Base-by-base conservation (phyloP, 1,284 basidiomycete genomes). In the Agroathelia rolfsii region DNA sequence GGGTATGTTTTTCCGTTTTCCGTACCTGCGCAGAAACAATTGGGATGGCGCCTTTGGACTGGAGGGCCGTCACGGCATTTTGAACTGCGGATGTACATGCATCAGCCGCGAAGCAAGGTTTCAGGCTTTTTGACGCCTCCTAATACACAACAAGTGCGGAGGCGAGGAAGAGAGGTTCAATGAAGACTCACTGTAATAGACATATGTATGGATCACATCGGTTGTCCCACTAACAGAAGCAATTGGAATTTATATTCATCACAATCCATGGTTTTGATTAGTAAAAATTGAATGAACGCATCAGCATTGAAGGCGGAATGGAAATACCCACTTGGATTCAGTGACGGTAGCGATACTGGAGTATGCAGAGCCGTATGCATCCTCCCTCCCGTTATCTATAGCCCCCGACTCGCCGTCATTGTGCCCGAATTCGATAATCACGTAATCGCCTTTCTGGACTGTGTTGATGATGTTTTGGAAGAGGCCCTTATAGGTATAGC, bases 371-470 rank as follows among this genome's bases (percentile, higher is more conserved):
- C 45, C 43, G 23, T 43, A 43, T 22, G 35, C 21, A 33, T 46
- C 48, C n/a, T 40, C 45, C 11, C 44, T 43, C 11, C 51, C 50
- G 32, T 50, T 40, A 26, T 47, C 45, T 7, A 44, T 43, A 11
- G 40, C 24, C 13, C 42, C 25, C 23, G 32, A 35, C 9, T 46
- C 46, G 17, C 52, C 51, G 31, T 53, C 52, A 39, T 53, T 53
- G 42, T 55, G 52, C 8, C 52, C 52, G 34, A 55, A 55, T 35
- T 55, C 52, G 31, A 53, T 53, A 16, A 53, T 36, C 13, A 51
- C 51, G 25, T 44, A 45, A 36, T 52, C 51, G 6, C 48, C 40
- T 10, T 34, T 17, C 25, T 33, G 19, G 22, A 41, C 34, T n/a
- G 20, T 22, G 4, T 15, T 15, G 14, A 42, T 35, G 18, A 49